phyloP scores from a whole-genome alignment of 768 basidiomycete genomes.

The Termitomyces sp. region DNA sequence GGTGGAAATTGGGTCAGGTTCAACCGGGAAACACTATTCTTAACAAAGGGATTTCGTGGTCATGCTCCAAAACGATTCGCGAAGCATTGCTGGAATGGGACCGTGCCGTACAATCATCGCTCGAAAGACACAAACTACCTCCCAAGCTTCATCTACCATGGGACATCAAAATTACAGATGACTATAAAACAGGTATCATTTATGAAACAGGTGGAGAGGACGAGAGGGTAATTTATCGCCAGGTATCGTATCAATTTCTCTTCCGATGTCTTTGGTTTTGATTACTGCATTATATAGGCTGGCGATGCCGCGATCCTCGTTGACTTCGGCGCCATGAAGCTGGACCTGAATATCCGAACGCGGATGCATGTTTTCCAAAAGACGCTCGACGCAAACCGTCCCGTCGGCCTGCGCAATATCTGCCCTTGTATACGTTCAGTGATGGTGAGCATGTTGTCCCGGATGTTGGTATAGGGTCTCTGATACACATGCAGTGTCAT shows the following conservation, averaged over 20 bases:
- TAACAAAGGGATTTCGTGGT: conserved; percentile 50
- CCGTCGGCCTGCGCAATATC: conserved; percentile 36
- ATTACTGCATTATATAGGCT: conserved; percentile 32
- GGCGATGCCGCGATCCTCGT: conserved; percentile 63
- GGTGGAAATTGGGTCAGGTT: conserved; percentile 70
- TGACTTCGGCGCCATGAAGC: conserved; percentile 54
- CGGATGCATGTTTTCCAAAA: conserved; percentile 55
- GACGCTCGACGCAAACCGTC: conserved; percentile 25
- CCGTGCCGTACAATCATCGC: not conserved
- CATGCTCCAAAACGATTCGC: not conserved
- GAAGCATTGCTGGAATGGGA: not conserved
- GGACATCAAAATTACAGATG: not conserved
- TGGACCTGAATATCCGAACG: conserved; percentile 51
- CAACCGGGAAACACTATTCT: conserved; percentile 50
- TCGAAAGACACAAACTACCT: not conserved
- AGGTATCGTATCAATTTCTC: conserved; percentile 30
- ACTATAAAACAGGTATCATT: not conserved
- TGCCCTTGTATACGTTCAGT: conserved; percentile 41
- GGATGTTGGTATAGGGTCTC: not conserved
- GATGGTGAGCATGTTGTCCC: conserved; percentile 55
- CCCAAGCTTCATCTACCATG: not conserved
- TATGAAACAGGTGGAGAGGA: not conserved
- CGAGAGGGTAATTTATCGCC: conserved; percentile 43
- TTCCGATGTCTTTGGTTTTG: not conserved
- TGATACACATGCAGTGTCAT: conserved; percentile 1